Conservation (phyloP, 2,329 filamentous ascomycete genomes). For the Herpomyces periplanetae region DNA sequence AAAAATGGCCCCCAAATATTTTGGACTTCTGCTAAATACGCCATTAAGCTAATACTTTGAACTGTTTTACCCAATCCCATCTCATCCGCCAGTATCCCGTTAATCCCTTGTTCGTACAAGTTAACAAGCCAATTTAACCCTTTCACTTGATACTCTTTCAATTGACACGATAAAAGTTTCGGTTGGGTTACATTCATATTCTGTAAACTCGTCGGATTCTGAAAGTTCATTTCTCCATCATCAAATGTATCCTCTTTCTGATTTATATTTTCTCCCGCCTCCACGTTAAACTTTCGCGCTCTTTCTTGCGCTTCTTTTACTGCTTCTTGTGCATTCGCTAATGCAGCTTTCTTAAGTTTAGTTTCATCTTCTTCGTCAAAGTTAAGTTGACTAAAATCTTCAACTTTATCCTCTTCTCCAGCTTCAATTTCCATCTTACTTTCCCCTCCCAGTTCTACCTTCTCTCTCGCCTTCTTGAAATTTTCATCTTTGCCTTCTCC, state of each 20-base stretch:
- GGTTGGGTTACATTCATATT: slow-evolving; percentile 81
- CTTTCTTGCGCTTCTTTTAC: slow-evolving; percentile 78
- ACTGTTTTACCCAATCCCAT: slow-evolving; percentile 99
- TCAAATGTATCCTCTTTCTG: too few species aligned
- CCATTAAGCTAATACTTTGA: slow-evolving; percentile 96
- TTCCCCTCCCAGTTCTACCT: slow-evolving; percentile 6
- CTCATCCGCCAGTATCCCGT: slow-evolving; percentile 87
- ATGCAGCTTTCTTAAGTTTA: slow-evolving; percentile 36
- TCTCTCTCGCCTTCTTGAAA: slow-evolving; percentile 11
- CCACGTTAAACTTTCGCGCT: slow-evolving; percentile 59
- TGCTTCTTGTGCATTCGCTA: slow-evolving; percentile 81
- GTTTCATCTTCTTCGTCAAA: slow-evolving; percentile 85
- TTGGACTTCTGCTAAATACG: slow-evolving; percentile 80
- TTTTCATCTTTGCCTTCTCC: slow-evolving; percentile 10
- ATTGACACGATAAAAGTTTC: slow-evolving; percentile 57
- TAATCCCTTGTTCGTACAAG: slow-evolving; percentile 95
- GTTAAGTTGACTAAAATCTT: slow-evolving; percentile 67
- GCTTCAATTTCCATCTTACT: slow-evolving; percentile 7
- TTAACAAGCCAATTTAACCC: slow-evolving; percentile 98
- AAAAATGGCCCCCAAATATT: slow-evolving; percentile 94
- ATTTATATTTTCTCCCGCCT: slow-evolving; percentile 17
- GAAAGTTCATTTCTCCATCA: slow-evolving; percentile 96
- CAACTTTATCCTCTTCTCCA: slow-evolving; percentile 26
- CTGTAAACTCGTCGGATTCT: slow-evolving; percentile 78
- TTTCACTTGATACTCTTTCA: slow-evolving; percentile 97